phyloP scores from a whole-genome alignment of 2,329 filamentous ascomycete genomes.

The Tothia fuscella region DNA sequence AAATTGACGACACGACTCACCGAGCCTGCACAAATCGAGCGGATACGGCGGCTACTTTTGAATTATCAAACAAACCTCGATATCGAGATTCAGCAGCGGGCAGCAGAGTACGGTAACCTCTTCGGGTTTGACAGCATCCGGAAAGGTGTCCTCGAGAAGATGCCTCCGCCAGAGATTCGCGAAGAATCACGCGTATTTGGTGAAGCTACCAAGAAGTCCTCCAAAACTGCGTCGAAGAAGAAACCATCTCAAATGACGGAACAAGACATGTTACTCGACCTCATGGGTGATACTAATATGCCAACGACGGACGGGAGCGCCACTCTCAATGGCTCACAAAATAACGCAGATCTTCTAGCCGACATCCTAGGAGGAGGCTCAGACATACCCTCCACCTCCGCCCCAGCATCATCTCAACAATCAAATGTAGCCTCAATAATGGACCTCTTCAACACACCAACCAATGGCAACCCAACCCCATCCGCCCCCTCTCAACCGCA shows the following conservation, averaged over 20 bases:
- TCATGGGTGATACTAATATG: slow-evolving; percentile 64
- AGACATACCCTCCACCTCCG: slow-evolving; percentile 33
- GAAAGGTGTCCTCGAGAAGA: slow-evolving; percentile 85
- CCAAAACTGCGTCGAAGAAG: slow-evolving; percentile 53
- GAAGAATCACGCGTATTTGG: slow-evolving; percentile 88
- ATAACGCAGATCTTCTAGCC: slow-evolving; percentile 76
- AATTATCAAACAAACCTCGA: slow-evolving; percentile 76
- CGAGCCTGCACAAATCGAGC: slow-evolving; percentile 75
- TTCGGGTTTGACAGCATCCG: slow-evolving; percentile 82
- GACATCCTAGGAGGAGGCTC: slow-evolving; percentile 72
- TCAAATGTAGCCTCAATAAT: slow-evolving; percentile 56
- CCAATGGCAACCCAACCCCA: slow-evolving; percentile 29
- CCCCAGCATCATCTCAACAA: slow-evolving; percentile 21
- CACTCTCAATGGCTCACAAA: slow-evolving; percentile 45
- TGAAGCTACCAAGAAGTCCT: slow-evolving; percentile 48
- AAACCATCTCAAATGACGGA: slow-evolving; percentile 71
- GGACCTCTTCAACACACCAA: slow-evolving; percentile 61
- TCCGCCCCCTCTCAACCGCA: slow-evolving; percentile 27
- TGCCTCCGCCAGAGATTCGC: slow-evolving; percentile 94
- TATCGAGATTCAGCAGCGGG: slow-evolving; percentile 90
- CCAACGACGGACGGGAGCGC: slow-evolving; percentile 43
- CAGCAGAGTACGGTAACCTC: slow-evolving; percentile 91
- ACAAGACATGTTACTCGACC: slow-evolving; percentile 79
- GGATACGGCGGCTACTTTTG: slow-evolving; percentile 66
- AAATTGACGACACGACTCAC: slow-evolving; percentile 84